A percentile compares a stretch with the other conserved stretches of the same genome.
phyloP scores from a whole-genome alignment of 2,329 filamentous ascomycete species.

The Coniochaeta prunicola region DNA sequence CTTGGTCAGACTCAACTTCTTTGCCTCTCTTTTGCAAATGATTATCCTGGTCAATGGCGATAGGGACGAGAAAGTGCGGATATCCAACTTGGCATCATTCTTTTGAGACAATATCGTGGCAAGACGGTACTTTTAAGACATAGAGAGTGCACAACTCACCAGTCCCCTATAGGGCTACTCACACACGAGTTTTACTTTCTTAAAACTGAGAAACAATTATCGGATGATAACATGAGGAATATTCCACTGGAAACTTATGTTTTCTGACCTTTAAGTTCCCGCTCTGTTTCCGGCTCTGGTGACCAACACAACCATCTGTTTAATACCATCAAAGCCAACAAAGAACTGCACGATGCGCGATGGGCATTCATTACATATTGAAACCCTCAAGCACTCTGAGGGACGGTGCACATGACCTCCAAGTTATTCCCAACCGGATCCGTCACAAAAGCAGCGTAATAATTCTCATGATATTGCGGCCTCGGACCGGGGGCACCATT shows the following conservation, averaged over 20 bases:
- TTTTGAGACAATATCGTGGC: background rate
- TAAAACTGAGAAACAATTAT: too few relatives aligned
- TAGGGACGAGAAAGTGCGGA: background rate
- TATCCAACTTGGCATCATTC: background rate
- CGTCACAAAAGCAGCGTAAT: conserved; percentile 43
- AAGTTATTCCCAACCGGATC: conserved; percentile 47
- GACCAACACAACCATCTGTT: too few relatives aligned
- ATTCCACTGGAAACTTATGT: too few relatives aligned
- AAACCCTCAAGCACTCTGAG: background rate
- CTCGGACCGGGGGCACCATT: conserved; percentile 41
- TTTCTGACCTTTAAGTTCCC: too few relatives aligned
- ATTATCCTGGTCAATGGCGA: background rate
- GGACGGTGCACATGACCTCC: conserved; percentile 29
- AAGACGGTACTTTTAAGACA: too few relatives aligned
- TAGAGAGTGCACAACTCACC: background rate
- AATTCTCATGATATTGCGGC: conserved; percentile 33
- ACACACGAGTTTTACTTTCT: background rate
- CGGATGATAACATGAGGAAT: too few relatives aligned
- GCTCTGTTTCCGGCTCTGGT: too few relatives aligned
- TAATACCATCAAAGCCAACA: background rate
- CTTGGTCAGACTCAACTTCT: background rate
- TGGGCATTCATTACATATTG: too few relatives aligned
- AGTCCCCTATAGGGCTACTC: background rate
- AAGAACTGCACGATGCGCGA: too few relatives aligned
- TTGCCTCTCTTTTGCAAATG: background rate